These are phyloP conservation scores for Trichoderma breve DNA, from an alignment of 2,329 filamentous ascomycete species.

Conservation along the genomic window DNA sequence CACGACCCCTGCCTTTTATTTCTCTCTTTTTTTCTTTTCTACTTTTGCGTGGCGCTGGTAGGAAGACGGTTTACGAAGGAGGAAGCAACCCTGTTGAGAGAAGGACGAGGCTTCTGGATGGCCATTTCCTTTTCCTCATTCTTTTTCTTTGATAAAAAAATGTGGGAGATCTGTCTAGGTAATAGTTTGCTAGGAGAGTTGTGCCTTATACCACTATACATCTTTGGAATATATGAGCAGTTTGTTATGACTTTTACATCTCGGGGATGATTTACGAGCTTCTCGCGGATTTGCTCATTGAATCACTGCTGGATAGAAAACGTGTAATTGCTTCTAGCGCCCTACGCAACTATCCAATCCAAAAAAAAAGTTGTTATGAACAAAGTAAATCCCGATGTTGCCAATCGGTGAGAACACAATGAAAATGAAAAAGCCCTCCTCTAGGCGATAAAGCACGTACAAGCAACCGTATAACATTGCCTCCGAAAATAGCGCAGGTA, in stretches of 20 bases:
- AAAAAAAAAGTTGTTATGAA: not conserved
- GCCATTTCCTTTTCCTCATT: not conserved
- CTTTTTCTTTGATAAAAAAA: not conserved
- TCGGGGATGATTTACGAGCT: not conserved
- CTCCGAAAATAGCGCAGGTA: not conserved
- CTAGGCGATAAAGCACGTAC: not conserved
- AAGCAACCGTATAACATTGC: not conserved
- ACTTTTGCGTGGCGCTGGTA: conserved; percentile 6
- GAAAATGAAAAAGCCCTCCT: not conserved
- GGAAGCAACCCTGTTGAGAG: not conserved
- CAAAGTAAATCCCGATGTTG: not conserved
- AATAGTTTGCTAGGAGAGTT: not conserved
- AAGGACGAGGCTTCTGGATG: not conserved
- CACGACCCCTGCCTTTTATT: not conserved
- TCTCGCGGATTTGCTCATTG: not conserved
- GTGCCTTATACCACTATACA: conserved; percentile 4
- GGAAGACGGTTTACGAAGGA: not conserved
- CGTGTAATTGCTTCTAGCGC: not conserved
- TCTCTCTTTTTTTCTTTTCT: not conserved
- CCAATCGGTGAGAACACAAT: not conserved
- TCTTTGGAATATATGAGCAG: conserved; percentile 7
- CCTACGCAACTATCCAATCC: not conserved
- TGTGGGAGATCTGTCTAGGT: not conserved
- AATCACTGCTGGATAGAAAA: not conserved
- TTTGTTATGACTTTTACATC: not conserved